Conservation (phyloP, 352 stramenopile genomes). For the Albugo laibachii region DNA sequence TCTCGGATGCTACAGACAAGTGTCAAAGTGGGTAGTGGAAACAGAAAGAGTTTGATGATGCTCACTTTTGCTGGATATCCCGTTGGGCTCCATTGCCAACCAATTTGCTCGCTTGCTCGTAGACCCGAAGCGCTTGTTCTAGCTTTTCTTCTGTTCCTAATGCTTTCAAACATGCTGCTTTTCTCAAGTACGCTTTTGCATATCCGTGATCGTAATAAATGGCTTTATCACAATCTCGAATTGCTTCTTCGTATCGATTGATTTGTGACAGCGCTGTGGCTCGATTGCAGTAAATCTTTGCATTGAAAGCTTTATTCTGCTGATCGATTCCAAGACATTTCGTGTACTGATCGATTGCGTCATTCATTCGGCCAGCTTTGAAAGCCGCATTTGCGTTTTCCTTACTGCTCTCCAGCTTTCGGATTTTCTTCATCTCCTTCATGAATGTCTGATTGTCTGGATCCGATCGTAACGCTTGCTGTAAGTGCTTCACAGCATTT, state of each 20-base stretch:
- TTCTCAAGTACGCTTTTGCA: conserved; percentile 75
- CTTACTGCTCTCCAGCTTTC: conserved; percentile 69
- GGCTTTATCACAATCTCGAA: conserved; percentile 78
- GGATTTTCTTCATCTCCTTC: conserved; percentile 79
- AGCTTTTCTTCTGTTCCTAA: conserved; percentile 75
- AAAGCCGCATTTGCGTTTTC: conserved; percentile 81
- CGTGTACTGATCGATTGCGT: conserved; percentile 79
- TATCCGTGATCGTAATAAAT: conserved; percentile 85
- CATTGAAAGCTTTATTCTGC: conserved; percentile 82
- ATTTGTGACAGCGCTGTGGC: conserved; percentile 74
- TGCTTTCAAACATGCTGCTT: conserved; percentile 53
- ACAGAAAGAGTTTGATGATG: neutral
- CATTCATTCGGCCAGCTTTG: conserved; percentile 51
- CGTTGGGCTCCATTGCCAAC: conserved; percentile 57
- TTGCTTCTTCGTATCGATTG: conserved; percentile 64
- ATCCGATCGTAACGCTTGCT: conserved; percentile 76
- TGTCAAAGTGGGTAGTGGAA: neutral
- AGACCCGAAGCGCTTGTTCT: conserved; percentile 79
- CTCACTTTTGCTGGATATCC: conserved; percentile 41
- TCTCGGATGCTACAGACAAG: conserved; percentile 40
- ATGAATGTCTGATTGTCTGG: conserved; percentile 79
- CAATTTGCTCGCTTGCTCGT: conserved; percentile 77
- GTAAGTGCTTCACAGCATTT: conserved; percentile 85
- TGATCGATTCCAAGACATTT: conserved; percentile 75
- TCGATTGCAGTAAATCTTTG: conserved; percentile 88